A percentile compares a stretch with the other conserved stretches of the same genome.
These are phyloP conservation scores for Neurospora sp. DNA, from an alignment of 495 filamentous ascomycete genomes.

Conservation along the genomic window DNA sequence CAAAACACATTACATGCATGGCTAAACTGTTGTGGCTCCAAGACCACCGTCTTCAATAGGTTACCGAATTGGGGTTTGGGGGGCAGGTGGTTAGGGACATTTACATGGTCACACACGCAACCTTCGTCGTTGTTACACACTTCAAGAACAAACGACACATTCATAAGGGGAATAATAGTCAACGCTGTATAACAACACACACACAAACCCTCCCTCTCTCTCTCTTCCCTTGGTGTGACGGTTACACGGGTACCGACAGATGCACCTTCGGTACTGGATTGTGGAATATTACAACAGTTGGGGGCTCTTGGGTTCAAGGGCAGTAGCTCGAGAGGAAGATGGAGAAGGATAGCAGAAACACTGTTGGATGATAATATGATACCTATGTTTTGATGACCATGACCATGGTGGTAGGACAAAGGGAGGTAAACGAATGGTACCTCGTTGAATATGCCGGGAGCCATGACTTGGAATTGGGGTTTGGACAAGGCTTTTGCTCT, in stretches of 20 bases:
- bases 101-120: background rate
- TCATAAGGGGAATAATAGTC: background rate
- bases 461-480: background rate
- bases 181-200: background rate
- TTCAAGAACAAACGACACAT: background rate
- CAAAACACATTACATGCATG: background rate
- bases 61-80: background rate
- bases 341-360: background rate
- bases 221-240: background rate
- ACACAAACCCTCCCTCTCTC: background rate
- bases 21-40: background rate
- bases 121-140: background rate
- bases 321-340: background rate
- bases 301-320: background rate
- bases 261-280: background rate
- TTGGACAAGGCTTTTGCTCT: background rate
- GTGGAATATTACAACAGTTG: background rate
- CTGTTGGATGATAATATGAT: background rate
- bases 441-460: background rate
- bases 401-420: background rate
- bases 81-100: background rate
- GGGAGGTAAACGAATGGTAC: background rate
- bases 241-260: background rate
- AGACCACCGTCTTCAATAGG: background rate
- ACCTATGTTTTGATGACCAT: background rate